Percentiles rank a stretch among this genome's conserved stretches.
These are phyloP conservation scores for Malus domestica DNA, from an alignment of 306 rosid genomes.

Conservation along the genomic window DNA sequence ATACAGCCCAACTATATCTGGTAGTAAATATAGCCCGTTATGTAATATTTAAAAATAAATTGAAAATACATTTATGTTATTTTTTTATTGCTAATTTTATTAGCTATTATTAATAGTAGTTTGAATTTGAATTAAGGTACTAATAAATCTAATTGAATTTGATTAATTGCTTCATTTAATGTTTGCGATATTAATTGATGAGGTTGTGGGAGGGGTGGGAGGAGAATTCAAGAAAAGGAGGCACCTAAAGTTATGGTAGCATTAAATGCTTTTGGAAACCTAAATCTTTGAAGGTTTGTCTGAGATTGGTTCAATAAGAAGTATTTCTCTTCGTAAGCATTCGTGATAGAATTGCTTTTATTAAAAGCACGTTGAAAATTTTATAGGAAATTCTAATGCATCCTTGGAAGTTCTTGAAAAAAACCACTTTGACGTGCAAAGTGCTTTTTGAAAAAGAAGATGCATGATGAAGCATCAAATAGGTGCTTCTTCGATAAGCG, in stretches of 20 bases:
- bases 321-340: too few relatives aligned
- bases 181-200: slow-evolving; percentile 45
- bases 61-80: background rate
- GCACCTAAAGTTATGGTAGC: slow-evolving; percentile 54
- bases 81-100: background rate
- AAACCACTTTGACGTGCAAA: too few relatives aligned
- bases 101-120: background rate
- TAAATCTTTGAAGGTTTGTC: background rate
- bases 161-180: slow-evolving; percentile 48
- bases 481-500: too few relatives aligned
- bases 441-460: too few relatives aligned
- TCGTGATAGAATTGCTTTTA: too few relatives aligned
- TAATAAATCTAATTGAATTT: slow-evolving; percentile 22
- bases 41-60: background rate
- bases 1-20: slow-evolving; percentile 32
- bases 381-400: too few relatives aligned
- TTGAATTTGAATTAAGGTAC: slow-evolving; percentile 17
- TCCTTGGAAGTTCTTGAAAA: too few relatives aligned
- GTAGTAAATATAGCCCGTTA: slow-evolving; percentile 39
- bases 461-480: background rate
- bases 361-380: too few relatives aligned
- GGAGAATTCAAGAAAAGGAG: slow-evolving; percentile 53
- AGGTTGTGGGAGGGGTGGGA: slow-evolving; percentile 52
- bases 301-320: background rate
- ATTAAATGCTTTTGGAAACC: slow-evolving; percentile 44